Base-by-base conservation (phyloP, 176 grass and related monocot genomes). In the Panicum miliaceum region DNA sequence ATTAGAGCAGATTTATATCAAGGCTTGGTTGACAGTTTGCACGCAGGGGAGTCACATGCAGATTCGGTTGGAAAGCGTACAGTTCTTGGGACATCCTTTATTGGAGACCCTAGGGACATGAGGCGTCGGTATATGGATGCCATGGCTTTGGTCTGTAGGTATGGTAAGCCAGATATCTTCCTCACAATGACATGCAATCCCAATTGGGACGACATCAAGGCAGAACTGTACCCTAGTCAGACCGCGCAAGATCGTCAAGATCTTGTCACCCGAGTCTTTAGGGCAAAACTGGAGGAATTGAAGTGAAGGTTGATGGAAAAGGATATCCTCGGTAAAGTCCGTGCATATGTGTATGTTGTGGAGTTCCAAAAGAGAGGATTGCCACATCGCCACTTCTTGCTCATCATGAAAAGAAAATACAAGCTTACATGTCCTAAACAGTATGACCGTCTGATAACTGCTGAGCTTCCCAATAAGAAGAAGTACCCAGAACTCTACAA, bases 361-460 rank as follows among this genome's bases (percentile, higher is more conserved):
- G 29, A 32, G 29, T 32, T 32, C 29, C 29, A 32, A 32, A 32
- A 32, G 29, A 32, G 29, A 32, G 29, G 29, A 32, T 32, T 32
- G 29, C 29, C 29, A 32, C 29, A 32, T 32, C 1, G 1, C 29
- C 29, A 32, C 29, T 32, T 32, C 29, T 32, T 32, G 29, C 35
- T 80, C 59, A 71, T 86, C 10, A 42, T 79, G 32, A 22, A 71
- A 18, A 2, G 8, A 22, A 1, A 20, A 8, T 16, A 35, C 12
- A 73, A 85, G n/a, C 41, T 85, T 6, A 54, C 11, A 13, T 62
- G 7, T 0, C 82, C 63, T 16, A 48, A 86, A 4, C 58, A 38
- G 14, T 86, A 86, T 20, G 61, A 80, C 3, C 12, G 45, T 6
- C 4, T 78, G 8, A 76, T 86, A 0, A 80, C 29, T 1, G 84